phyloP scores from a whole-genome alignment of 768 basidiomycete species.

The Leccinum rimulosum region DNA sequence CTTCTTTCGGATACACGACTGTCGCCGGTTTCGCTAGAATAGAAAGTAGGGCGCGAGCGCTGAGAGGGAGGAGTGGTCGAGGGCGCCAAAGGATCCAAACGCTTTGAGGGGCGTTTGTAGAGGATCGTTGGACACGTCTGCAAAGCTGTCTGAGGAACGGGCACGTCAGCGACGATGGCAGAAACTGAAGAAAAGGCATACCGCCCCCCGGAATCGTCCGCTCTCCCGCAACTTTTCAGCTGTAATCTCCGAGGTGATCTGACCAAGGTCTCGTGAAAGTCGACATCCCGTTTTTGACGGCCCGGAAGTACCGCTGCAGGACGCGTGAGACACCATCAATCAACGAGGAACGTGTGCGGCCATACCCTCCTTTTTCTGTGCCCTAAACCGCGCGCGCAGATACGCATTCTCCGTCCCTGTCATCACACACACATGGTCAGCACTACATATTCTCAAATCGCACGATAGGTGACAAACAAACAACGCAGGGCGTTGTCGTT shows the following conservation, averaged over 20 bases:
- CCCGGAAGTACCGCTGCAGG: constrained; percentile 45
- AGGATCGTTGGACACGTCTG: constrained; percentile 52
- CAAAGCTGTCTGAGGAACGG: constrained; percentile 15
- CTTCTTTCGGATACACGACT: constrained; percentile 34
- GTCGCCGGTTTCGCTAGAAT: constrained; percentile 1
- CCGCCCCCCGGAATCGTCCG: constrained; percentile 61
- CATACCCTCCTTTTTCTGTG: constrained; percentile 54
- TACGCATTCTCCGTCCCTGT: constrained; percentile 93
- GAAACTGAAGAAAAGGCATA: constrained; percentile 19
- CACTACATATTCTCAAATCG: background rate
- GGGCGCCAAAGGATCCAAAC: constrained; percentile 69
- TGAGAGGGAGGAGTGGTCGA: constrained; percentile 55
- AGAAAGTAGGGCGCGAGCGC: constrained; percentile 68
- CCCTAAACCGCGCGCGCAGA: constrained; percentile 73
- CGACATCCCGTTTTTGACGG: constrained; percentile 50
- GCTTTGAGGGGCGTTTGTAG: constrained; percentile 73
- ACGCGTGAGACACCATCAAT: background rate
- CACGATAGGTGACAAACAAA: background rate
- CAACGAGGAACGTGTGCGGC: constrained; percentile 9
- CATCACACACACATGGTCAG: constrained; percentile 9
- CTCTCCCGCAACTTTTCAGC: constrained; percentile 65
- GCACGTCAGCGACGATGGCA: background rate
- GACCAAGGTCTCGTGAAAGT: constrained; percentile 38
- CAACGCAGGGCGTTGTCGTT: background rate
- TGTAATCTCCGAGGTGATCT: constrained; percentile 69